Evolutionary conservation across 768 basidiomycete genomes (phyloP), one percentile per base, ranked within the genome.

Genomic region (Holtermanniella nyarrowii): DNA sequence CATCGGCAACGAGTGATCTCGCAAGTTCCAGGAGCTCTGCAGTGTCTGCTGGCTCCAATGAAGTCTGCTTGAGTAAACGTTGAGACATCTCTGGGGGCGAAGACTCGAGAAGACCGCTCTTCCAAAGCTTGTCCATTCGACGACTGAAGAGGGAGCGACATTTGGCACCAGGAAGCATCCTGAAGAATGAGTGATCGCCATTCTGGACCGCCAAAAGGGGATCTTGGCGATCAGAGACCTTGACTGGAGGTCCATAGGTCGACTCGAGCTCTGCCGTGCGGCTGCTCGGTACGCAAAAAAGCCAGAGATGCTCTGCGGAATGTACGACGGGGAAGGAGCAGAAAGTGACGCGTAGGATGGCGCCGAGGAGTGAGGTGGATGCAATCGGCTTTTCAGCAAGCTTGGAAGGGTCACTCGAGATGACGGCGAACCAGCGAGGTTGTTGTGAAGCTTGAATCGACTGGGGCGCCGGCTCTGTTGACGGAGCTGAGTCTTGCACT

Each of bases 291-390:
- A 71, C 67, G 27, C 55, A 56, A 52, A 70, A 72, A 24, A 72
- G 61, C 88, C 89, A 96, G 10, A 80, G 77, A 26, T 83, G 77
- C 20, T 76, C 70, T 3, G 65, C 53, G 22, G 75, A 75, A 55
- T 79, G 83, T 10, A 68, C 74, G 37, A 91, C 63, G n/a, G n/a
- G n/a, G n/a, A n/a, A n/a, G n/a, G n/a, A n/a, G n/a, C n/a, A n/a
- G n/a, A n/a, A n/a, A n/a, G n/a, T n/a, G n/a, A n/a, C n/a, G n/a
- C n/a, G n/a, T n/a, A n/a, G n/a, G n/a, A n/a, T n/a, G n/a, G n/a
- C n/a, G n/a, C n/a, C n/a, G n/a, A n/a, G n/a, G n/a, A n/a, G n/a
- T n/a, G 52, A 26, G 46, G 10, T 39, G 11, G 27, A n/a, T 20
- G 7, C 13, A 13, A 25, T 24, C 7, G 45, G 14, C 12, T 14